These are phyloP conservation scores for Daldinia vernicosa DNA, from an alignment of 495 filamentous ascomycete species.

Conservation along the genomic window DNA sequence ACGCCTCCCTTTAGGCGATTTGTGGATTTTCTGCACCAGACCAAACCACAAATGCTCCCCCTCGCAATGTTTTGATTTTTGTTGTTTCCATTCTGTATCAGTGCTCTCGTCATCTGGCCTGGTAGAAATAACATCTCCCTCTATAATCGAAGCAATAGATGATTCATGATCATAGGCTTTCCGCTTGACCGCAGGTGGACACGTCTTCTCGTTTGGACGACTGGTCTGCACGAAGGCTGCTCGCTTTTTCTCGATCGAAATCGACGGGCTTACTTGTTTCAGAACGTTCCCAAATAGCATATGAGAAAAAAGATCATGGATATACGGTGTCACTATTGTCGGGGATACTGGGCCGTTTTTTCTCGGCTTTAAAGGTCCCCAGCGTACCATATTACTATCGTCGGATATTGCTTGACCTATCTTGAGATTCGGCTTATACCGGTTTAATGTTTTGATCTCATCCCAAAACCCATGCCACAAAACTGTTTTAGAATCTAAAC, in stretches of 20 bases:
- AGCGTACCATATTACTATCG: background rate
- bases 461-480: constrained; percentile 33
- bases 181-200: constrained; percentile 23
- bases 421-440: constrained; percentile 34
- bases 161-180: background rate
- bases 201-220: constrained; percentile 11
- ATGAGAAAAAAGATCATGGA: constrained; percentile 68
- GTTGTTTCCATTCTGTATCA: constrained; percentile 64
- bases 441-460: constrained; percentile 21
- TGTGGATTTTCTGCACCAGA: constrained; percentile 66
- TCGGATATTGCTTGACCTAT: background rate
- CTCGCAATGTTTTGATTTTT: constrained; percentile 47
- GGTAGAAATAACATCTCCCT: constrained; percentile 56
- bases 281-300: constrained; percentile 66
- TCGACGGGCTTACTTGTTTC: constrained; percentile 30
- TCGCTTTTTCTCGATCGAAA: constrained; percentile 16
- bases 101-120: constrained; percentile 46
- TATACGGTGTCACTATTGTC: constrained; percentile 75
- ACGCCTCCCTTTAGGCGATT: constrained; percentile 44
- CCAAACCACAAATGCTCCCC: constrained; percentile 67
- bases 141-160: constrained; percentile 42
- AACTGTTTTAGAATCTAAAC: constrained; percentile 43
- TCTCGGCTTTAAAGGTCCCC: background rate
- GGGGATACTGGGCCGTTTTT: constrained; percentile 31
- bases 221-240: constrained; percentile 18